Conservation (phyloP, 768 basidiomycete species). For the Pisolithus sp. region DNA sequence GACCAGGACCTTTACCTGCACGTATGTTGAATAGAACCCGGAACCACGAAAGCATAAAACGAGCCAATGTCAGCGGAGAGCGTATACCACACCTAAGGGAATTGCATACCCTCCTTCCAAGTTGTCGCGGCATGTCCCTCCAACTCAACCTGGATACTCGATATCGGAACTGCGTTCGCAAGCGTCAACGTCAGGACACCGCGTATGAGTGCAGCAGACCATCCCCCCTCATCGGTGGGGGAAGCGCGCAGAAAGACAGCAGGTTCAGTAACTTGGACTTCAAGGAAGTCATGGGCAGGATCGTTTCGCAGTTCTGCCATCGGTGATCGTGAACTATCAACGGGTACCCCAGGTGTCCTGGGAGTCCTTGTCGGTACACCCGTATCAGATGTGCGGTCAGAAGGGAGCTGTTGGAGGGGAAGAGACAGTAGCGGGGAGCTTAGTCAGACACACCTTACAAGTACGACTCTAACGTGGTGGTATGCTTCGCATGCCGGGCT, state of each 20-base stretch:
- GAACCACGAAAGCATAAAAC: no score
- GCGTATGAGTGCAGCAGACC: conserved; percentile 57
- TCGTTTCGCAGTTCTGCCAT: neutral
- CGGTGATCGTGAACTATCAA: neutral
- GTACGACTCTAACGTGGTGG: no score
- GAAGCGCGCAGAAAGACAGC: conserved; percentile 59
- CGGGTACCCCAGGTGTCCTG: neutral
- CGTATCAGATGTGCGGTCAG: no score
- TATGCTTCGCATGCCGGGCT: neutral
- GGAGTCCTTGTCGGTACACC: no score
- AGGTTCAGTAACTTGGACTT: conserved; percentile 64
- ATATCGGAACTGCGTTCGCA: conserved; percentile 76
- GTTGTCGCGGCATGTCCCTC: conserved; percentile 63
- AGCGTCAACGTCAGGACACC: conserved; percentile 60
- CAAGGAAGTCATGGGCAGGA: conserved; percentile 32
- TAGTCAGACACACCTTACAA: no score
- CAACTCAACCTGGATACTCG: conserved; percentile 77
- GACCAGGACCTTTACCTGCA: conserved; percentile 40
- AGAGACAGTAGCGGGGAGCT: no score
- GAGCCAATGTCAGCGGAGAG: neutral
- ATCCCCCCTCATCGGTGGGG: conserved; percentile 20
- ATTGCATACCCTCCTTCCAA: conserved; percentile 77
- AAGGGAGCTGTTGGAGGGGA: no score
- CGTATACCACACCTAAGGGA: conserved; percentile 20
- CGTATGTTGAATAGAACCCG: no score